phyloP scores from a whole-genome alignment of 495 filamentous ascomycete genomes.

The Glarea lozoyensis region DNA sequence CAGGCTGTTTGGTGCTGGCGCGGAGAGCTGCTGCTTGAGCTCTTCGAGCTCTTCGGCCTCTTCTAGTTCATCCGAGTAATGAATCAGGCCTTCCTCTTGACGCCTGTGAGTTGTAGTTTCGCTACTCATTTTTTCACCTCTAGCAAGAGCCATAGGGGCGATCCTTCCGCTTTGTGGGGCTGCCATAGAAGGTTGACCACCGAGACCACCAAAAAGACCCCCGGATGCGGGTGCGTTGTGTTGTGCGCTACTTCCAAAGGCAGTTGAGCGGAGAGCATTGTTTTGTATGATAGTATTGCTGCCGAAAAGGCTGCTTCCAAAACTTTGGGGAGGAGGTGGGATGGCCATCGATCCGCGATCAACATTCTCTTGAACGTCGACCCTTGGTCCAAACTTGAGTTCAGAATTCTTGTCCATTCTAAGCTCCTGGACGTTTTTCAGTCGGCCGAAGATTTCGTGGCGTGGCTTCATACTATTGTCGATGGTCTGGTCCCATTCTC shows the following conservation, averaged over 20 bases:
- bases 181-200: too few species aligned
- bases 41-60: not conserved
- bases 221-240: not conserved
- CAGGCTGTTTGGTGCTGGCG: conserved; percentile 17
- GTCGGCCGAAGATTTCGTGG: conserved; percentile 25
- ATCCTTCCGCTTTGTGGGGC: too few species aligned
- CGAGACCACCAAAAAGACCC: not conserved
- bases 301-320: too few species aligned
- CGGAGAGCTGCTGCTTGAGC: not conserved
- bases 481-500: conserved; percentile 17
- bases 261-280: too few species aligned
- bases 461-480: conserved; percentile 23
- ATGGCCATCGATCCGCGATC: not conserved
- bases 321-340: not conserved
- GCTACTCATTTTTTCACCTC: not conserved
- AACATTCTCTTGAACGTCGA: too few species aligned
- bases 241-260: not conserved
- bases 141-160: too few species aligned
- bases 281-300: too few species aligned
- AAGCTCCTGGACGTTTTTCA: not conserved
- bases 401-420: too few species aligned
- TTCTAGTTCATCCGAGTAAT: conserved; percentile 1
- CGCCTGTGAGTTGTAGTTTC: not conserved
- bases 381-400: too few species aligned
- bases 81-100: too few species aligned